Conservation (phyloP, 257 asterid species). For the Paraleonurus japonicus region DNA sequence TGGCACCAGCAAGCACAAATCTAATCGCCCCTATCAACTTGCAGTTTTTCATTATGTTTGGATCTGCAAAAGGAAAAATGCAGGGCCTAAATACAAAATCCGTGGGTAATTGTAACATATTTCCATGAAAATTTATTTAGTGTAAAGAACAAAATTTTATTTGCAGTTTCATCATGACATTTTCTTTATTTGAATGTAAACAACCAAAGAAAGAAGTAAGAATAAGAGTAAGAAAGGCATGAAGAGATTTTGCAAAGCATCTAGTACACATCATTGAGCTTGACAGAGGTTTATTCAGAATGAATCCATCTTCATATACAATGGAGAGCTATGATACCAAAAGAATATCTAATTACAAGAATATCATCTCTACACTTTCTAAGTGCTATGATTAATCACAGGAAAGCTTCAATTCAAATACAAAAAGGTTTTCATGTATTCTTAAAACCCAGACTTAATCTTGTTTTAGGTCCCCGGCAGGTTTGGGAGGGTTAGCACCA, state of each 20-base stretch:
- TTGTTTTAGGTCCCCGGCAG: neutral
- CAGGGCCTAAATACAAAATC: neutral
- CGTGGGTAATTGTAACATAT: neutral
- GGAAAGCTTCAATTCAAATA: neutral
- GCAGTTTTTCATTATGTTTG: slow-evolving; percentile 89
- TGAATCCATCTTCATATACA: neutral
- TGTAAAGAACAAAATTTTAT: neutral
- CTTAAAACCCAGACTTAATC: neutral
- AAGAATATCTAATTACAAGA: neutral
- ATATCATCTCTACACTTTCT: neutral
- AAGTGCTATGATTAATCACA: neutral
- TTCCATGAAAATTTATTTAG: neutral
- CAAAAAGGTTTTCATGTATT: neutral
- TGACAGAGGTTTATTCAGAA: neutral
- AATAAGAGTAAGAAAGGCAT: neutral
- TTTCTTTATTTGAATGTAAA: neutral
- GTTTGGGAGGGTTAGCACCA: neutral
- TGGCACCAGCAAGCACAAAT: slow-evolving; percentile 97
- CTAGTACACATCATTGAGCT: neutral
- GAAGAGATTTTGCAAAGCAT: neutral
- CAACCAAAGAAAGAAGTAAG: neutral
- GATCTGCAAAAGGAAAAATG: slow-evolving; percentile 57
- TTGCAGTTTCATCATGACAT: neutral
- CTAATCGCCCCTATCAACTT: slow-evolving; percentile 93
- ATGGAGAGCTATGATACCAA: slow-evolving; percentile 1